A percentile compares a stretch with the other conserved stretches of the same genome.
These are phyloP conservation scores for Globisporangium iwayamae DNA, from an alignment of 352 stramenopile genomes.

Conservation along the genomic window DNA sequence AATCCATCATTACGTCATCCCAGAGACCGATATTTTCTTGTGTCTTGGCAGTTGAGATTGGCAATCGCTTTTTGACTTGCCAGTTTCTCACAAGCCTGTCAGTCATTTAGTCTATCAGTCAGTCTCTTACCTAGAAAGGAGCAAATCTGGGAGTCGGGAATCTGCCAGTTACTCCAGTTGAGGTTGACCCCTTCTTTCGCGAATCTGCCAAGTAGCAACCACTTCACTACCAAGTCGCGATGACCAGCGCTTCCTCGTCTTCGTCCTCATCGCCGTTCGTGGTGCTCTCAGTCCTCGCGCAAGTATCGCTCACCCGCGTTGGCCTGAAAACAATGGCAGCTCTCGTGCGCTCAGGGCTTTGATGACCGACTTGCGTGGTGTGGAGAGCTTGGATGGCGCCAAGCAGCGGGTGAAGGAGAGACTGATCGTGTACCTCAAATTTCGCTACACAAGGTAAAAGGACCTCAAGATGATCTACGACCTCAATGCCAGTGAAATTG, in stretches of 20 bases:
- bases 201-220: background rate
- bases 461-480: background rate
- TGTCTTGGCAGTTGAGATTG: no score
- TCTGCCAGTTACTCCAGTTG: no score
- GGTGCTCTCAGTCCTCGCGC: background rate
- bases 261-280: background rate
- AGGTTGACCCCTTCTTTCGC: background rate
- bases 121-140: no score
- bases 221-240: background rate
- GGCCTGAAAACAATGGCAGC: background rate
- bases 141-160: no score
- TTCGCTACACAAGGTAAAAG: background rate
- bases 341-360: background rate
- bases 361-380: background rate
- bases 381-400: background rate
- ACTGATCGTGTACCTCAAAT: constrained; percentile 1
- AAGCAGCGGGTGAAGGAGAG: background rate
- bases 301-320: background rate
- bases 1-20: no score
- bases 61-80: no score
- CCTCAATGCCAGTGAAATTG: background rate
- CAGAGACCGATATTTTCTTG: no score
- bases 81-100: no score
- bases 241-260: background rate
- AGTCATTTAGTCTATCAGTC: no score